Percentiles rank a stretch among this genome's conserved stretches.
These are phyloP conservation scores for Nothomitra cinnamomea DNA, from an alignment of 2,329 filamentous ascomycete genomes.

Conservation along the genomic window DNA sequence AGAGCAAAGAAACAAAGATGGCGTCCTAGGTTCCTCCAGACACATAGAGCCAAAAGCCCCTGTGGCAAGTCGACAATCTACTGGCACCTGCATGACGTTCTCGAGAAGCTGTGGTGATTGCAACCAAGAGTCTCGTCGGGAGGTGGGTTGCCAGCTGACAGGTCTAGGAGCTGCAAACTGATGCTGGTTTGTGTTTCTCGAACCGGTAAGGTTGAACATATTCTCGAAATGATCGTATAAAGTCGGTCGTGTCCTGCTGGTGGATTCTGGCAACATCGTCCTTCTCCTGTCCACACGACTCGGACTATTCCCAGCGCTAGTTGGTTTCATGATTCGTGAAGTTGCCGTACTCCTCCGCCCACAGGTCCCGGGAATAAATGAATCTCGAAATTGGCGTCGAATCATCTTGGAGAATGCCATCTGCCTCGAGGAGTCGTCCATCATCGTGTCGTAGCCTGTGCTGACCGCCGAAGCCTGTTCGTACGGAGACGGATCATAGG, in stretches of 20 bases:
- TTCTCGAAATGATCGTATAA: constrained; percentile 1
- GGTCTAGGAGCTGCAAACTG: background rate
- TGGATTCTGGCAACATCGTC: background rate
- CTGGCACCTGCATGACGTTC: too few species aligned
- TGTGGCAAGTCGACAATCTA: background rate
- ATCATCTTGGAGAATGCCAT: constrained; percentile 1
- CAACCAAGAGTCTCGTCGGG: background rate
- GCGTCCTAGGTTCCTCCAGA: background rate
- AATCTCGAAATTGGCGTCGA: background rate
- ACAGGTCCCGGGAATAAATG: background rate
- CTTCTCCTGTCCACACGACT: constrained; percentile 3
- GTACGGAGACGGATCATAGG: background rate
- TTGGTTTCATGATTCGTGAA: constrained; percentile 2
- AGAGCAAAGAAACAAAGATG: background rate
- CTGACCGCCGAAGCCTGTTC: background rate
- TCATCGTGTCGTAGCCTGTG: background rate
- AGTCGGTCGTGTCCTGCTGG: background rate
- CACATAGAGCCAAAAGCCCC: background rate
- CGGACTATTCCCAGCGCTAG: constrained; percentile 4
- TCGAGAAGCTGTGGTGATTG: background rate
- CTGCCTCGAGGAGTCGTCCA: background rate
- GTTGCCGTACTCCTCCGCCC: background rate
- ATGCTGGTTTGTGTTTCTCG: background rate
- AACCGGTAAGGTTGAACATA: constrained; percentile 1
- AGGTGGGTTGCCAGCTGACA: constrained; percentile 1